phyloP scores from a whole-genome alignment of 768 basidiomycete species.

The Lactarius hatsudake region DNA sequence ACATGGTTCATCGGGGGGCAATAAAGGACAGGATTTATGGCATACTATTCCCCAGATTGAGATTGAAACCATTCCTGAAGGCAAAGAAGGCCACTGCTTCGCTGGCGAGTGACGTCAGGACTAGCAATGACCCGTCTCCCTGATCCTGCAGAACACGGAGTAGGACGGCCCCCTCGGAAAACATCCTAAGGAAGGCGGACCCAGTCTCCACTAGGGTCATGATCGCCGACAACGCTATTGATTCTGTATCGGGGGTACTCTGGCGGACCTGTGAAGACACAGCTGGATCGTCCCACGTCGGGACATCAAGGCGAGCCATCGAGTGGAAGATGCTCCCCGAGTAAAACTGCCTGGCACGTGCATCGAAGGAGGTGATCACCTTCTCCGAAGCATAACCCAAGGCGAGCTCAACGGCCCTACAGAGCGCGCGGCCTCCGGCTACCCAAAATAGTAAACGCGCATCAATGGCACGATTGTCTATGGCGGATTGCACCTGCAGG shows the following conservation, averaged over 20 bases:
- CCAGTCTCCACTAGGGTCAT: constrained; percentile 40
- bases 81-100: constrained; percentile 43
- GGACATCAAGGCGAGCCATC: constrained; percentile 69
- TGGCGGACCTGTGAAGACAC: constrained; percentile 58
- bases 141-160: constrained; percentile 55
- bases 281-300: constrained; percentile 67
- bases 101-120: constrained; percentile 52
- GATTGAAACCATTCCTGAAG: not conserved
- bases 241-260: constrained; percentile 33
- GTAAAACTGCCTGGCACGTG: constrained; percentile 58
- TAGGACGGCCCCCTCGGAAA: constrained; percentile 62
- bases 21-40: not conserved
- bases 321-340: constrained; percentile 62
- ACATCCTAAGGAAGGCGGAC: constrained; percentile 47
- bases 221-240: constrained; percentile 63
- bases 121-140: constrained; percentile 58
- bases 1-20: not conserved
- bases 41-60: constrained; percentile 12
- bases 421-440: constrained; percentile 51
- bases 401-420: constrained; percentile 46
- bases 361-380: constrained; percentile 50
- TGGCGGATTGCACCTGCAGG: constrained; percentile 17
- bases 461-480: constrained; percentile 24
- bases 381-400: constrained; percentile 40
- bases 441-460: constrained; percentile 14